phyloP scores from a whole-genome alignment of 225 moss, liverwort and hornwort genomes.

The Polytrichum formosum region DNA sequence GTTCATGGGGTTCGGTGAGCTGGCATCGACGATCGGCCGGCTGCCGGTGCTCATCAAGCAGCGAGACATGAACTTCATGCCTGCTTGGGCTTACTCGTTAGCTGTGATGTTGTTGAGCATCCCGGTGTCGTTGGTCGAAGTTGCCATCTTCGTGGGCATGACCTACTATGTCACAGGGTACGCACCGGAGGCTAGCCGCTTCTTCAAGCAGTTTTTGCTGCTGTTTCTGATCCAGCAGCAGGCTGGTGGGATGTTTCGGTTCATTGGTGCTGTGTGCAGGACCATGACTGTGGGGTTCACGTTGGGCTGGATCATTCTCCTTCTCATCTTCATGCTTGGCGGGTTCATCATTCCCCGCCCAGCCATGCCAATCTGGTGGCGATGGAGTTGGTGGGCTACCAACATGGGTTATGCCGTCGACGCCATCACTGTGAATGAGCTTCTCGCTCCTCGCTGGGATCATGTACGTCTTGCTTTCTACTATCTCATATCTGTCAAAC shows the following conservation, averaged over 20 bases:
- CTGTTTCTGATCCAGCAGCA: constrained; percentile 48
- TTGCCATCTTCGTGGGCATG: constrained; percentile 30
- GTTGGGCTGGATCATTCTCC: constrained; percentile 49
- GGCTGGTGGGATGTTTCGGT: constrained; percentile 62
- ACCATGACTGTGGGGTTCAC: constrained; percentile 62
- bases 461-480: too few relatives aligned
- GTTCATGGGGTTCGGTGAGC: constrained; percentile 83
- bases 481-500: too few relatives aligned
- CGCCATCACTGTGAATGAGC: constrained; percentile 53
- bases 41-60: constrained; percentile 75
- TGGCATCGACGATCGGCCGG: constrained; percentile 59
- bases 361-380: constrained; percentile 57
- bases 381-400: constrained; percentile 71
- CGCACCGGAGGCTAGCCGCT: constrained; percentile 43
- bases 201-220: constrained; percentile 52
- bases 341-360: constrained; percentile 68
- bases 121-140: constrained; percentile 60
- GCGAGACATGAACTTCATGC: constrained; percentile 61
- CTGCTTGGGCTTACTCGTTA: constrained; percentile 57
- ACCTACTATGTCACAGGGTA: constrained; percentile 56
- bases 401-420: constrained; percentile 57
- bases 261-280: constrained; percentile 58
- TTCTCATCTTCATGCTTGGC: constrained; percentile 54
- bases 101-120: constrained; percentile 57
- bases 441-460: constrained; percentile 63